These are phyloP conservation scores for Tulasnella calospora DNA, from an alignment of 768 basidiomycete genomes.

Conservation along the genomic window DNA sequence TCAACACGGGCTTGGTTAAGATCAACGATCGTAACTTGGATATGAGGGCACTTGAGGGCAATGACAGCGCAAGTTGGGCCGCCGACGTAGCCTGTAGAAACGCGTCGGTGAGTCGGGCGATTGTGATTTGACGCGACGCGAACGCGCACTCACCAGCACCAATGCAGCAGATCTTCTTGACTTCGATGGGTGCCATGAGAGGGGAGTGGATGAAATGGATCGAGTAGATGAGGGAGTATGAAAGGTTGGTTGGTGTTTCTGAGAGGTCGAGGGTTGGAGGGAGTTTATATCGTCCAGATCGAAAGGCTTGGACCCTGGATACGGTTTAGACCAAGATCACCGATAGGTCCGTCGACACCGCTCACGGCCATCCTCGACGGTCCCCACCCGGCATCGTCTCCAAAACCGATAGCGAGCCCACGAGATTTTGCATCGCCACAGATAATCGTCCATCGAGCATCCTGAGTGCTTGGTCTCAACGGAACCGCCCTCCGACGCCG, in stretches of 20 bases:
- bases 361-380: not conserved
- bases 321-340: not conserved
- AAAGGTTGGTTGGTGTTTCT: not conserved
- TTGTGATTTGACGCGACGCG: constrained; percentile 17
- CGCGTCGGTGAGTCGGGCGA: constrained; percentile 25
- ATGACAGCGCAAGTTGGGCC: constrained; percentile 95
- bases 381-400: not conserved
- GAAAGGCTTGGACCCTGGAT: constrained; percentile 2
- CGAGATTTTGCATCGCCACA: not conserved
- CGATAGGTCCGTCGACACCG: constrained; percentile 13
- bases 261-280: constrained; percentile 7
- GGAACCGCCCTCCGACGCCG: not conserved
- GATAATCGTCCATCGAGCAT: not conserved
- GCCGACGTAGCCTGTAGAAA: constrained; percentile 80
- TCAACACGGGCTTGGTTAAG: constrained; percentile 90
- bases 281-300: constrained; percentile 9
- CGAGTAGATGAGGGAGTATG: constrained; percentile 13
- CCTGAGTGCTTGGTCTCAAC: not conserved
- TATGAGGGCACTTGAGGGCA: constrained; percentile 86
- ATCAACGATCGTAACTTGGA: constrained; percentile 95
- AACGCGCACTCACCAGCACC: constrained; percentile 29
- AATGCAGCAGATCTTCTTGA: constrained; percentile 88
- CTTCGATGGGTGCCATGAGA: constrained; percentile 44
- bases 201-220: constrained; percentile 8
- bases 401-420: not conserved